These are phyloP conservation scores for Lindgomyces ingoldianus DNA, from an alignment of 495 filamentous ascomycete species.

Conservation along the genomic window DNA sequence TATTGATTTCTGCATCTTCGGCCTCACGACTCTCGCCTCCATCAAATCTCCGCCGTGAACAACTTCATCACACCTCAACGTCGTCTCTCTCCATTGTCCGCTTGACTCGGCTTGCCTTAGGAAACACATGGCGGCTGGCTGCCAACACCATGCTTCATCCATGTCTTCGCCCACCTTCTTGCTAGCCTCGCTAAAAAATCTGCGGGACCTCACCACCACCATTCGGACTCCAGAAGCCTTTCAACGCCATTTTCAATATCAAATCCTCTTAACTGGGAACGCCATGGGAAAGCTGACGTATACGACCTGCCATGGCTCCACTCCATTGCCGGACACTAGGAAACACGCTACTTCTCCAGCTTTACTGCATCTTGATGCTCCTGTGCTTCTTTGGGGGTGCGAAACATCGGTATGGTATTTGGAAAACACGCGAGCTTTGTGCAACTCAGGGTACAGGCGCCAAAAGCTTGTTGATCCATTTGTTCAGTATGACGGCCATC, in stretches of 20 bases:
- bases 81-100: background rate
- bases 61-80: background rate
- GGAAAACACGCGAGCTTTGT: background rate
- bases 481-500: background rate
- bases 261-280: background rate
- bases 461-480: conserved; percentile 1
- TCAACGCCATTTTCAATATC: background rate
- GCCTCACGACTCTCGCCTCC: background rate
- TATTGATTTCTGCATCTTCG: background rate
- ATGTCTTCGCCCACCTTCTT: background rate
- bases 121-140: background rate
- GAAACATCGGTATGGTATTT: background rate
- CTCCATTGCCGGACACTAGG: background rate
- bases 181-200: too few relatives aligned
- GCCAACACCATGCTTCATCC: background rate
- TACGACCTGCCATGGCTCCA: background rate
- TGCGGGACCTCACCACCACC: background rate
- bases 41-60: background rate
- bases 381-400: background rate
- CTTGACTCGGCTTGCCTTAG: background rate
- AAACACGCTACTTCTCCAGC: background rate
- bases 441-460: background rate
- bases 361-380: background rate
- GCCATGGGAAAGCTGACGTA: background rate
- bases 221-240: too few relatives aligned